Conservation (phyloP, 2,329 filamentous ascomycete species). For the Didymella pinodella region DNA sequence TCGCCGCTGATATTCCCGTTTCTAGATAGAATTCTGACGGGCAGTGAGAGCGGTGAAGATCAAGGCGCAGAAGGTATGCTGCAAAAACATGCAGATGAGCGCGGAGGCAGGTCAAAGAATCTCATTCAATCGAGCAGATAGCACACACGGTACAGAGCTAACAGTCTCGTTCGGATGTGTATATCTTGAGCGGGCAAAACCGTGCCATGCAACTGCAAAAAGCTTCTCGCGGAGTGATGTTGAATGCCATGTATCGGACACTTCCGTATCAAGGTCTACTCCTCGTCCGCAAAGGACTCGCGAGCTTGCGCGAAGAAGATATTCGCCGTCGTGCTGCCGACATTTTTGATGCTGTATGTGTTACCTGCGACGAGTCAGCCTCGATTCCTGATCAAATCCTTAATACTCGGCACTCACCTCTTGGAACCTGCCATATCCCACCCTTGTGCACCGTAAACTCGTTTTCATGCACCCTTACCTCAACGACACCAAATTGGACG, state of each 20-base stretch:
- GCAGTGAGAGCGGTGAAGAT: not conserved
- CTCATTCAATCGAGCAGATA: not conserved
- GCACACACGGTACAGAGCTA: not conserved
- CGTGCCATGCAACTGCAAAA: not conserved
- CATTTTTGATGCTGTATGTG: slow-evolving; percentile 89
- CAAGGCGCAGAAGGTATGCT: not conserved
- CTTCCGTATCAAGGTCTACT: slow-evolving; percentile 8
- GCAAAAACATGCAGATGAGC: not conserved
- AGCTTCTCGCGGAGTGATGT: not conserved
- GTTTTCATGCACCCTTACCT: slow-evolving; percentile 77
- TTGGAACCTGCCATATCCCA: slow-evolving; percentile 91
- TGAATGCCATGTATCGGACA: not conserved
- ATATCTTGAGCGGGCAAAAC: not conserved
- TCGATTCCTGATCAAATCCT: not conserved
- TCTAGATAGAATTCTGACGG: not conserved
- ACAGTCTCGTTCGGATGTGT: not conserved
- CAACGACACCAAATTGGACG: slow-evolving; percentile 81
- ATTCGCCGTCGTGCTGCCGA: slow-evolving; percentile 73
- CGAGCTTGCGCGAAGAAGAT: slow-evolving; percentile 95
- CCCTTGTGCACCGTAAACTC: slow-evolving; percentile 85
- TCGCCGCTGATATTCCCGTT: slow-evolving; percentile 4
- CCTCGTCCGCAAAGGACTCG: slow-evolving; percentile 53
- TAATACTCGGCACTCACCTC: slow-evolving; percentile 71
- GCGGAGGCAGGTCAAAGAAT: not conserved
- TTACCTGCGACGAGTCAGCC: slow-evolving; percentile 69